Evolutionary conservation across 2,329 filamentous ascomycete genomes (phyloP).

Genomic region (Orbilia javanica): DNA sequence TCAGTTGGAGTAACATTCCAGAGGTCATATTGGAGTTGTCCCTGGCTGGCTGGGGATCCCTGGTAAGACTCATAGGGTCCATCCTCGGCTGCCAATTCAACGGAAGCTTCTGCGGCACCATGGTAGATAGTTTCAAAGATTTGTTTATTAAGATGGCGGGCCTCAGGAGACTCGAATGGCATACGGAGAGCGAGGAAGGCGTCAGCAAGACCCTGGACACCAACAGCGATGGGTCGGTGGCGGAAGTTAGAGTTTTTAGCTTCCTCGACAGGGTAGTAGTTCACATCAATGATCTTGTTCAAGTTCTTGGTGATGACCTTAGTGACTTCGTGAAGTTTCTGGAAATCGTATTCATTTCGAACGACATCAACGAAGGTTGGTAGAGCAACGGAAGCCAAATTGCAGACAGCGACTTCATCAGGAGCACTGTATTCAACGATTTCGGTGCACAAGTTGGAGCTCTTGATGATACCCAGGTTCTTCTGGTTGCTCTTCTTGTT

Average conservation of each 20-base stretch:
- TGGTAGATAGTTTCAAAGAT: slow-evolving; percentile 99
- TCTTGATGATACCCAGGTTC: slow-evolving; percentile 97
- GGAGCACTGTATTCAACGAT: slow-evolving; percentile 97
- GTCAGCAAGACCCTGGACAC: slow-evolving; percentile 97
- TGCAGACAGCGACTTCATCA: slow-evolving; percentile 98
- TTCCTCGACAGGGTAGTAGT: slow-evolving; percentile 97
- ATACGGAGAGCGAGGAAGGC: slow-evolving; percentile 96
- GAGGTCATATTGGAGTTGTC: slow-evolving; percentile 98
- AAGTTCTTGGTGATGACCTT: slow-evolving; percentile 94
- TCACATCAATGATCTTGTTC: slow-evolving; percentile 98
- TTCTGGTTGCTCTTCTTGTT: slow-evolving; percentile 99
- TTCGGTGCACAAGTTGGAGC: slow-evolving; percentile 98
- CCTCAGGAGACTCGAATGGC: slow-evolving; percentile 96
- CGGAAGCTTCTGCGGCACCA: slow-evolving; percentile 88
- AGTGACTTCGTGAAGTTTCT: slow-evolving; percentile 94
- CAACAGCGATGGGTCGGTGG: slow-evolving; percentile 93
- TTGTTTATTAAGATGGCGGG: slow-evolving; percentile 92
- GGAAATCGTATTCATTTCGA: slow-evolving; percentile 89
- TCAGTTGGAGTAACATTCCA: slow-evolving; percentile 94
- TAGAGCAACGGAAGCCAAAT: slow-evolving; percentile 92
- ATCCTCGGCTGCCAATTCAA: slow-evolving; percentile 83
- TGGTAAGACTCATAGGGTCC: slow-evolving; percentile 91
- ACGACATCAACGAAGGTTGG: slow-evolving; percentile 90
- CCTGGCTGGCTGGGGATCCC: slow-evolving; percentile 93
- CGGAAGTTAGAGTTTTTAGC: slow-evolving; percentile 97